Base-by-base conservation (phyloP, 2,329 filamentous ascomycete genomes). In the Bipolaris gigantea region DNA sequence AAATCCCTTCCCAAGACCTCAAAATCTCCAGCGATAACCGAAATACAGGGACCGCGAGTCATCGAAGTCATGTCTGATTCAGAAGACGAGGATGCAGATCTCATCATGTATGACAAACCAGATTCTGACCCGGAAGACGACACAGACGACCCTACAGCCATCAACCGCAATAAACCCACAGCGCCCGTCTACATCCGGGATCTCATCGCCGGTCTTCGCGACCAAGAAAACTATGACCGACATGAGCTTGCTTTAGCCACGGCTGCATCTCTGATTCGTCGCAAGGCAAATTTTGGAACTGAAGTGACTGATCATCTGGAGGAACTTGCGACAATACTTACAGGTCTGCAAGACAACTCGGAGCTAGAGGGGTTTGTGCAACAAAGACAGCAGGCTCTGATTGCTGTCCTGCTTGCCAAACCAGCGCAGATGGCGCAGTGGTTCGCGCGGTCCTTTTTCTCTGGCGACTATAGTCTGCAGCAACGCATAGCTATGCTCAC, bases 121-220 rank as follows among this genome's bases (percentile, higher is more conserved):
- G 90, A 91, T 66, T 92, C 89, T 1, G 94, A 99, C 62, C 83
- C 86, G 0, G 90, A 95, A 69, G 94, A 99, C 69, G 93, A 91
- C 0, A 92, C 97, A 53, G 92, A 97, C 34, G 95, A 99, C 64
- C 88, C 94, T 5, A 96, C 92, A 0, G 79, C 96, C 16, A 83
- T 97, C 43, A 87, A 89, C 53, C 84, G 92, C 13, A 87, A 94
- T 73, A 97, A 94, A 64, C 84, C 88, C 19, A 89, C 84, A 53
- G 84, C 91, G 0, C 94, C 94, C 1, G 92, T 99, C 1, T 97
- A 97, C 66, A 88, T 97, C 55, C 86, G 92, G 41, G 91, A 96
- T 64, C 81, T 97, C 10, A 86, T 97, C 50, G 72, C 80, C 7
- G 92, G 88, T 66, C 80, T 99, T 2, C 83, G 89, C 44, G 90